phyloP scores from a whole-genome alignment of 2,329 filamentous ascomycete genomes.

The Aspergillus tamarii region DNA sequence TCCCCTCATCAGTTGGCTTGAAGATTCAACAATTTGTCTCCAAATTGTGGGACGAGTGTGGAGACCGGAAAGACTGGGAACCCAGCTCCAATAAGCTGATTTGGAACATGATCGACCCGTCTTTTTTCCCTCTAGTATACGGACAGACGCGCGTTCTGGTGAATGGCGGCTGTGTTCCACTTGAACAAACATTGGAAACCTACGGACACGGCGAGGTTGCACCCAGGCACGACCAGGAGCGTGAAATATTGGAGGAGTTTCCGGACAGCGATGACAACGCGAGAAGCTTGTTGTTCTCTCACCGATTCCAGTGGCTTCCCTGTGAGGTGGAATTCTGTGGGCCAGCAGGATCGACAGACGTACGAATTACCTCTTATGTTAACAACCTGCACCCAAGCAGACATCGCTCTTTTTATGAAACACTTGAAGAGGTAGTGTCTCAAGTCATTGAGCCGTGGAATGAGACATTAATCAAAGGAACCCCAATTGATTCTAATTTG shows the following conservation, averaged over 20 bases:
- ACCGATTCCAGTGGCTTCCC: conserved; percentile 18
- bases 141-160: conserved; percentile 1
- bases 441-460: neutral
- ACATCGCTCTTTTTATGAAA: neutral
- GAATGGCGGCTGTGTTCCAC: neutral
- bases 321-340: conserved; percentile 18
- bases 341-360: conserved; percentile 10
- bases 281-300: conserved; percentile 8
- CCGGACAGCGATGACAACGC: neutral
- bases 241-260: neutral
- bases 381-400: neutral
- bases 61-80: neutral
- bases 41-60: neutral
- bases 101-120: conserved; percentile 4
- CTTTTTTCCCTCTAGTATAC: neutral
- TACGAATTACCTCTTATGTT: conserved; percentile 1
- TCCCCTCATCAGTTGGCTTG: neutral
- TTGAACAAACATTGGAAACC: neutral
- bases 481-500: no score
- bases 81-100: neutral
- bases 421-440: neutral
- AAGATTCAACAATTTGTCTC: conserved; percentile 4
- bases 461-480: neutral
- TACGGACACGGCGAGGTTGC: neutral
- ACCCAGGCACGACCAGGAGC: neutral